Evolutionary conservation across 768 basidiomycete species (phyloP), one percentile per base, ranked within the genome.

Genomic region (Chalciporus chontae): DNA sequence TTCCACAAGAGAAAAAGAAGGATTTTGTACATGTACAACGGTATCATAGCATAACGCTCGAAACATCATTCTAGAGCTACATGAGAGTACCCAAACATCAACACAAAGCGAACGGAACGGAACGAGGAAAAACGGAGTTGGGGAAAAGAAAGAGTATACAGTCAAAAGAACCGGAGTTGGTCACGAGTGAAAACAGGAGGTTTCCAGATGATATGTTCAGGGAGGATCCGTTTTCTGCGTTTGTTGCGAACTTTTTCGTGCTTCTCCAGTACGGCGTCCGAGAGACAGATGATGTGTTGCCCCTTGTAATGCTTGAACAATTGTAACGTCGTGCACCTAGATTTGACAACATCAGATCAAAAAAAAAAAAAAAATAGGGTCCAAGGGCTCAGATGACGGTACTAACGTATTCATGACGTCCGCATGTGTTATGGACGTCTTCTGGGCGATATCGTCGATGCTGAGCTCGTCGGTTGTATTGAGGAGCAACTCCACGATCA

Each of bases 401-500:
- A 83, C 93, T 69, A 67, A 97, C 95, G 96, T 98, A 72, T 96
- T 95, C 88, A 95, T 93, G 50, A 99, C 85, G 67, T 99, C 96
- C 26, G 87, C 84, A 59, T 95, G 94, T 4, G 92, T 94, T 68
- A 99, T 94, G 14, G 90, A 79, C 3, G 95, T 98, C 72, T 83
- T 88, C 69, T 94, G 89, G 8, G 96, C 94, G 58, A 99, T 94
- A 62, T 98, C 96, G 61, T 99, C 96, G 58, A 99, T 87, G 66
- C 87, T 91, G 47, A 98, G 74, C 59, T 92, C 90, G 46, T 85
- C 80, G 14, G 69, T 73, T 18, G 81, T 77, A 53, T 77, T 80
- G 53, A 95, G 71, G 40, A 99, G 73, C 26, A 94, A 75, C 50
- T 97, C 94, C 61, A 98, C 85, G 61, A 97, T 98, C 43, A 87